These are phyloP conservation scores for Nakaseomyces bracarensis DNA, from an alignment of 1,139 yeast species.

Conservation along the genomic window DNA sequence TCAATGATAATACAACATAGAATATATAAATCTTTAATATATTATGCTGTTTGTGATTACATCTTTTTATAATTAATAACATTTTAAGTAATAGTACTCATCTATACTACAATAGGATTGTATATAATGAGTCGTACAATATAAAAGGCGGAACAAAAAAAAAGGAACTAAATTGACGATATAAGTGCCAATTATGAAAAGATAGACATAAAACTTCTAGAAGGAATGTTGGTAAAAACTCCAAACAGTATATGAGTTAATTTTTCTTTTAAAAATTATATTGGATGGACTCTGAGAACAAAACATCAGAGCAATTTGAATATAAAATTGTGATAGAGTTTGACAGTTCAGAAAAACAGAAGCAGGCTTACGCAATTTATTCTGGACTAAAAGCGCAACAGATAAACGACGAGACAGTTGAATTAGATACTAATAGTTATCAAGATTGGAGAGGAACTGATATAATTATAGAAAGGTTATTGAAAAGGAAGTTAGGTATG, in stretches of 20 bases:
- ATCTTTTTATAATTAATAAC: too few species aligned
- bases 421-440: background rate
- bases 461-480: slow-evolving; percentile 8
- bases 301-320: slow-evolving; percentile 1
- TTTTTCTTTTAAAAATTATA: background rate
- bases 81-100: too few species aligned
- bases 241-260: background rate
- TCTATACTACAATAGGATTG: too few species aligned
- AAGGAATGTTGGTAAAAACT: background rate
- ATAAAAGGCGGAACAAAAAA: too few species aligned
- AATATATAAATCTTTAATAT: too few species aligned
- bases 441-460: slow-evolving; percentile 19
- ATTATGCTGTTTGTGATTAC: background rate
- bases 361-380: slow-evolving; percentile 11
- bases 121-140: too few species aligned
- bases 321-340: slow-evolving; percentile 6
- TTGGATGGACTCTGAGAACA: background rate
- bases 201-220: too few species aligned
- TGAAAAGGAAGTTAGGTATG: slow-evolving; percentile 4
- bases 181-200: too few species aligned
- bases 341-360: slow-evolving; percentile 10
- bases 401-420: background rate
- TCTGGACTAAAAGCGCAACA: background rate
- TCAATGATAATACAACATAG: background rate
- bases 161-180: too few species aligned